Conservation (phyloP, 169 alveolate genomes). For the Cryptosporidium viatorum region DNA sequence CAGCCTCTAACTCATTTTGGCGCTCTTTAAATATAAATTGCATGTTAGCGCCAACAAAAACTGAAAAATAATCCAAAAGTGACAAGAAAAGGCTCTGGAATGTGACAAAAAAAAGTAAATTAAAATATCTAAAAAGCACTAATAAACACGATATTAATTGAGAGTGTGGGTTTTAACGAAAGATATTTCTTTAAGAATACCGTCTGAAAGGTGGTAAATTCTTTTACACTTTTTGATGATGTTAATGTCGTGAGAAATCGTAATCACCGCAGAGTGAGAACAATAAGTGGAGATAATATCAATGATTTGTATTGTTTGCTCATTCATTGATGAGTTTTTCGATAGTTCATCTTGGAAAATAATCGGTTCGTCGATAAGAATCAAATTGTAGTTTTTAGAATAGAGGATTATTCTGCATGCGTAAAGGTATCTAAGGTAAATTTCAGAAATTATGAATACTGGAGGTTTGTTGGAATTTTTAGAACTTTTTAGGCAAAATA, state of each 20-base stretch:
- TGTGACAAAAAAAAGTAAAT: background rate
- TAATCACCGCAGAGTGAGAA: constrained; percentile 63
- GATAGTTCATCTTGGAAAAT: constrained; percentile 31
- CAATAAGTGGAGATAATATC: constrained; percentile 66
- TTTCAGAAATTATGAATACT: constrained; percentile 41
- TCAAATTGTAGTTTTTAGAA: constrained; percentile 42
- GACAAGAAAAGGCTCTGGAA: no score
- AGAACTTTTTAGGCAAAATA: background rate
- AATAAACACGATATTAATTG: background rate
- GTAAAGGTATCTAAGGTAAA: constrained; percentile 30
- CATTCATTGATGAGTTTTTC: constrained; percentile 32
- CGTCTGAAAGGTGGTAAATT: constrained; percentile 32
- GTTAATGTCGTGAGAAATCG: constrained; percentile 54
- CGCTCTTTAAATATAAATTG: background rate
- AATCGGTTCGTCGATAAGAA: constrained; percentile 54
- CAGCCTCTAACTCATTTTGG: background rate
- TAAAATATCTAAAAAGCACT: background rate
- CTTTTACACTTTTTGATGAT: constrained; percentile 49
- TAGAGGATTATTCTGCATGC: constrained; percentile 54
- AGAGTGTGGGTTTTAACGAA: constrained; percentile 17
- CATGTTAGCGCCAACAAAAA: background rate
- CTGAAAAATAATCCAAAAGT: background rate
- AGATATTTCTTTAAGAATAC: constrained; percentile 48
- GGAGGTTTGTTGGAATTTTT: background rate
- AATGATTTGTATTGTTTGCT: constrained; percentile 40